Percentiles rank a stretch among this genome's conserved stretches.
phyloP scores from a whole-genome alignment of 306 rosid species.

The Castanea sativa region DNA sequence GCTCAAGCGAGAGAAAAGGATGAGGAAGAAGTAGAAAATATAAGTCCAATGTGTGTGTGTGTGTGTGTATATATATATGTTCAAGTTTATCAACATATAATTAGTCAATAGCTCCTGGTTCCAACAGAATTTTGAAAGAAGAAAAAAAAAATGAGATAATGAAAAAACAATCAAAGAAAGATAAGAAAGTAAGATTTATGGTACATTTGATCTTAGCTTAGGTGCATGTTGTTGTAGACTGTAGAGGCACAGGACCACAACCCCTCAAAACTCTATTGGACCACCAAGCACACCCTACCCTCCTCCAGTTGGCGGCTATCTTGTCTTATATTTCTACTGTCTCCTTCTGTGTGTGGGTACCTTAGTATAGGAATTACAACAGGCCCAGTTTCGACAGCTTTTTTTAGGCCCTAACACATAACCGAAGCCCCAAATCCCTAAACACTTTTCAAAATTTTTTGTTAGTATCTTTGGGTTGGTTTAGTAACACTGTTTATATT shows the following conservation, averaged over 20 bases:
- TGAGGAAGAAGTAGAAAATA: too few relatives aligned
- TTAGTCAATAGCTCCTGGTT: neutral
- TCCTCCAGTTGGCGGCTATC: slow-evolving; percentile 30
- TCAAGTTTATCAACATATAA: neutral
- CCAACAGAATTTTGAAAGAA: neutral
- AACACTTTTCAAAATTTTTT: neutral
- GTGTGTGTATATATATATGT: too few relatives aligned
- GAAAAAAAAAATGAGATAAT: neutral
- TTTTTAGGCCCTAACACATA: too few relatives aligned
- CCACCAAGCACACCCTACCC: slow-evolving; percentile 21
- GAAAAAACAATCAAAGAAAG: neutral
- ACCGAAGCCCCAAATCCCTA: neutral
- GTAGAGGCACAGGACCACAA: slow-evolving; percentile 18
- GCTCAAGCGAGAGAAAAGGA: neutral
- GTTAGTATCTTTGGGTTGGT: neutral
- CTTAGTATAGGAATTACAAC: neutral
- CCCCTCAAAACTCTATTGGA: slow-evolving; percentile 15
- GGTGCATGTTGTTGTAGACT: neutral
- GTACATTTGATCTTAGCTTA: neutral
- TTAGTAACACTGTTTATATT: too few relatives aligned
- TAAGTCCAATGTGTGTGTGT: too few relatives aligned
- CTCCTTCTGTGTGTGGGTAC: too few relatives aligned
- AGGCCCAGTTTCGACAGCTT: too few relatives aligned
- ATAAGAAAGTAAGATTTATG: neutral
- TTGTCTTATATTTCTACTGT: neutral